Conservation (phyloP, 345 rosid genomes). For the Draba incana region DNA sequence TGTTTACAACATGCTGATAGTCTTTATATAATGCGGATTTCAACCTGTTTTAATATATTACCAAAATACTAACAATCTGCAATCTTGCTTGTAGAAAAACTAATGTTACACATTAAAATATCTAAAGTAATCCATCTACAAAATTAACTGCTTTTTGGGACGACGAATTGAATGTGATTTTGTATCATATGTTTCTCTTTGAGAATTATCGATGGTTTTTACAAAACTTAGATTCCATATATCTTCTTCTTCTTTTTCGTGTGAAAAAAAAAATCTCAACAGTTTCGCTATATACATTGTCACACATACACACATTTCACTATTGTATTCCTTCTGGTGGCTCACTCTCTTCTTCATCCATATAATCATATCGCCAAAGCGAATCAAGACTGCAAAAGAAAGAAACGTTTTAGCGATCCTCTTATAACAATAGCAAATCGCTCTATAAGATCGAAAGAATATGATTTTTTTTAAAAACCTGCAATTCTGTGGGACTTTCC, state of each 20-base stretch:
- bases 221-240: slow-evolving; percentile 13
- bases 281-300: slow-evolving; percentile 32
- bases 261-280: background rate
- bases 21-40: too few species aligned
- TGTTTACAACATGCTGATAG: too few species aligned
- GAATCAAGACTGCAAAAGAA: slow-evolving; percentile 53
- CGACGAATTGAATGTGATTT: background rate
- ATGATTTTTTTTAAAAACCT: slow-evolving; percentile 54
- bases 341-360: slow-evolving; percentile 23
- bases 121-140: background rate
- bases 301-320: slow-evolving; percentile 23
- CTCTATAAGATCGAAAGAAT: background rate
- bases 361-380: slow-evolving; percentile 40
- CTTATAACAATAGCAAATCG: background rate
- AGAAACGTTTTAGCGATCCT: slow-evolving; percentile 2
- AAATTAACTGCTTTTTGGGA: background rate
- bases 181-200: slow-evolving; percentile 1
- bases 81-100: background rate
- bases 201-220: slow-evolving; percentile 10
- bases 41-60: too few species aligned
- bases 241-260: slow-evolving; percentile 20
- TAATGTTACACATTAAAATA: background rate
- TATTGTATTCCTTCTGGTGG: slow-evolving; percentile 32
- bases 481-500: slow-evolving; percentile 86
- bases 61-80: too few species aligned